Percentiles rank a stretch among this genome's conserved stretches.
phyloP scores from a whole-genome alignment of 1,139 yeast species.

The Hemisphaericaspora xylofermentans region DNA sequence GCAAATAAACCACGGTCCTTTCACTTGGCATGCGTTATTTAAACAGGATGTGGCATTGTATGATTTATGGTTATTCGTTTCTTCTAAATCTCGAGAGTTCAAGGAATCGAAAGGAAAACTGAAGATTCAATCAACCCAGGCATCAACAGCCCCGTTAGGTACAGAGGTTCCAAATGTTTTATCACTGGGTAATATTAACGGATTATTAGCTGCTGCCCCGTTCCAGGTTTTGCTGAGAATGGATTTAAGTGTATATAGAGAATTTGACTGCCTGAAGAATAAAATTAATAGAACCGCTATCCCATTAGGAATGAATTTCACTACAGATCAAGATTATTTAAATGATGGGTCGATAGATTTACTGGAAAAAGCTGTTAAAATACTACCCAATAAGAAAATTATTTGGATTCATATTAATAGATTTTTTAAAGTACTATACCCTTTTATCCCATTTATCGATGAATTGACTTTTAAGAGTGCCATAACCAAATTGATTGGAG shows the following conservation, averaged over 20 bases:
- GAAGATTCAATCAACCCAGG: not conserved
- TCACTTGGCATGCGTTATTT: slow-evolving; percentile 38
- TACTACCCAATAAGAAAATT: slow-evolving; percentile 40
- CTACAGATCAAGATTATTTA: slow-evolving; percentile 22
- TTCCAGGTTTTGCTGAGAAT: slow-evolving; percentile 15
- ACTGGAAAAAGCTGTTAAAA: slow-evolving; percentile 27
- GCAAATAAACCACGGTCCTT: slow-evolving; percentile 33
- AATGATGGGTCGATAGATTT: slow-evolving; percentile 27
- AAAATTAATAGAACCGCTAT: slow-evolving; percentile 16
- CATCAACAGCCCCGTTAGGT: not conserved
- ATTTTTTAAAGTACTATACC: slow-evolving; percentile 44
- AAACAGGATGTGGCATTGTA: slow-evolving; percentile 29
- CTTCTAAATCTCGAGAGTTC: slow-evolving; percentile 6
- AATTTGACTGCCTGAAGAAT: slow-evolving; percentile 6
- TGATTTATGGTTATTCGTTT: slow-evolving; percentile 15
- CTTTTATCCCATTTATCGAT: slow-evolving; percentile 49
- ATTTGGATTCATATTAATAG: slow-evolving; percentile 44
- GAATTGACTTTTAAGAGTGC: slow-evolving; percentile 25
- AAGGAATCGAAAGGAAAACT: not conserved
- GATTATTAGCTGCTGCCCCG: slow-evolving; percentile 15
- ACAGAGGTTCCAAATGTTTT: slow-evolving; percentile 1
- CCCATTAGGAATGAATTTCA: slow-evolving; percentile 19
- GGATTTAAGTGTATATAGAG: slow-evolving; percentile 8
- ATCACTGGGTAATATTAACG: not conserved
- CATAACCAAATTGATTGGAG: slow-evolving; percentile 20